Percentiles rank a stretch among this genome's conserved stretches.
These are phyloP conservation scores for Hypoxylon sp. DNA, from an alignment of 2,329 filamentous ascomycete genomes.

Conservation along the genomic window DNA sequence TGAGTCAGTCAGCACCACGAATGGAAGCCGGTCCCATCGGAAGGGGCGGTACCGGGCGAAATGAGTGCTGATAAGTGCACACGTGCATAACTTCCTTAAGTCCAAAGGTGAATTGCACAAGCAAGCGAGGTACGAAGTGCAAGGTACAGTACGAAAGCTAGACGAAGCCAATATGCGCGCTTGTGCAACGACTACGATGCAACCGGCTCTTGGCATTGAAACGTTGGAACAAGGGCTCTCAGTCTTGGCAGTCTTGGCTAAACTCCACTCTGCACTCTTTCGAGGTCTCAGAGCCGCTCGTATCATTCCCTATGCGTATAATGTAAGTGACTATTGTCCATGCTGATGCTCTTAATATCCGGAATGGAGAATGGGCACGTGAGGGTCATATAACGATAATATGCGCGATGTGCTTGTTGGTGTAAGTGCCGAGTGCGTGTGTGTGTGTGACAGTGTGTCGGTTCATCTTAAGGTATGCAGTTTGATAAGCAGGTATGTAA, in stretches of 20 bases:
- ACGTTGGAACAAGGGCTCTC: conserved; percentile 19
- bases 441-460: background rate
- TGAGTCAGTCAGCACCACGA: conserved; percentile 17
- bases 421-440: conserved; percentile 1
- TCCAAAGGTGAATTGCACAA: conserved; percentile 13
- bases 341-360: conserved; percentile 25
- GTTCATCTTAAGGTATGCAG: conserved; percentile 2
- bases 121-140: conserved; percentile 16
- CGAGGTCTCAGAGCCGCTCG: conserved; percentile 32
- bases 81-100: conserved; percentile 21
- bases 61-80: conserved; percentile 10
- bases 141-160: conserved; percentile 22
- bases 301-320: conserved; percentile 12
- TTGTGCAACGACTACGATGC: conserved; percentile 37
- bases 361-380: conserved; percentile 31
- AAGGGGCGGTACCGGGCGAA: conserved; percentile 28
- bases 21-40: conserved; percentile 21
- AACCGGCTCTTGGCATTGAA: conserved; percentile 33
- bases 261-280: conserved; percentile 16
- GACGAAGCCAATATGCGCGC: conserved; percentile 21
- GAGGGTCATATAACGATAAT: conserved; percentile 19
- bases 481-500: background rate
- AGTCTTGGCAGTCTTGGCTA: conserved; percentile 19
- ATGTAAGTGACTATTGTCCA: conserved; percentile 4
- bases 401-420: conserved; percentile 11